Evolutionary conservation across 2,329 filamentous ascomycete species (phyloP).

Genomic region (Apiospora rasikravindrae): DNA sequence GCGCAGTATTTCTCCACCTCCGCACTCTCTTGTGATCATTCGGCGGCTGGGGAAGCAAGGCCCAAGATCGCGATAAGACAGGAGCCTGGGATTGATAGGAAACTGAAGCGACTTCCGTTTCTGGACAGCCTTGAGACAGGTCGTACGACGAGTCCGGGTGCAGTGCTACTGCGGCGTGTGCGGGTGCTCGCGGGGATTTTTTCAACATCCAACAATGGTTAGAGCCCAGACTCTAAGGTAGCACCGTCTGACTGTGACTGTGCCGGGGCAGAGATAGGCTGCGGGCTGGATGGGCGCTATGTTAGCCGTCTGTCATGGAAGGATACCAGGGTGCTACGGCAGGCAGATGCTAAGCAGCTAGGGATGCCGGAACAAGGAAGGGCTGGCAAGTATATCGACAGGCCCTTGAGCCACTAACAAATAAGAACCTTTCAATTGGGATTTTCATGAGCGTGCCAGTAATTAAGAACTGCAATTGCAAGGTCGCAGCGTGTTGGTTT

Average conservation of each 20-base stretch:
- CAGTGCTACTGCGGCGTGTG: conserved; percentile 1
- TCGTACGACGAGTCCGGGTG: not conserved
- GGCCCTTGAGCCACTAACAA: not conserved
- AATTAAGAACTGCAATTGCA: not conserved
- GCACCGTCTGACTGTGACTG: not conserved
- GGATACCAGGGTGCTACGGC: not conserved
- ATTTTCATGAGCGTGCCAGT: not conserved
- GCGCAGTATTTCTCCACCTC: not conserved
- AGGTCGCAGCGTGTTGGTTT: not conserved
- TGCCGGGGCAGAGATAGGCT: not conserved
- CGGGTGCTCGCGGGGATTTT: not conserved
- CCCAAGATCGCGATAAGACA: not conserved
- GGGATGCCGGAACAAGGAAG: not conserved
- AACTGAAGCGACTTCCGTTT: not conserved
- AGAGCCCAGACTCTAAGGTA: not conserved
- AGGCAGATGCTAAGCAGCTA: not conserved
- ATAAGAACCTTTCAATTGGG: not conserved
- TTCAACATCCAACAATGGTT: not conserved
- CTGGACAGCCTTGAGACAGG: not conserved
- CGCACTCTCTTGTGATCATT: not conserved
- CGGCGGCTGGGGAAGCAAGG: not conserved
- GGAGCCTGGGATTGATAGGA: not conserved
- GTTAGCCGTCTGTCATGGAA: not conserved
- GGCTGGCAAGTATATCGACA: not conserved
- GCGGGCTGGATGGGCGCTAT: conserved; percentile 5